Base-by-base conservation (phyloP, 768 basidiomycete genomes). In the Leccinum rimulosum region DNA sequence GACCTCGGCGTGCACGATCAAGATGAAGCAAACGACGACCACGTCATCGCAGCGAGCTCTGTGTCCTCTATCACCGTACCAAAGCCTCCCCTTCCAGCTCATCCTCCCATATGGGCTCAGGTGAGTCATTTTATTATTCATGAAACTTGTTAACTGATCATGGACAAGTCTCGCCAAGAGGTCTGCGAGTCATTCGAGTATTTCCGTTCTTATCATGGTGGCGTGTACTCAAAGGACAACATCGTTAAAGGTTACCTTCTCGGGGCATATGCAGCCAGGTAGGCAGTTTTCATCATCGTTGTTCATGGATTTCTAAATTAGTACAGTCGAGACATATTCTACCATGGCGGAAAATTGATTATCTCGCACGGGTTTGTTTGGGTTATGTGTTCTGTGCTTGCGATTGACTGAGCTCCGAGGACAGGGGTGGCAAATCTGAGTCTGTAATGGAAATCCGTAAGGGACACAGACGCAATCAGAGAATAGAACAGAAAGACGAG, bases 151-250 rank as follows among this genome's bases (percentile, higher is more conserved):
- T n/a, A 12, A 14, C 56, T 63, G 14, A 61, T 54, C 15, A 12
- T 62, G 48, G 19, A 30, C 52, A 55, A 92, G 90, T 88, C 89
- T 27, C 84, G 91, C 45, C 90, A 92, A 74, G 91, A 93, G 73
- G 80, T 93, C 2, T 93, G 91, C 74, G 91, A 93, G 70, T 82
- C 86, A 5, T 84, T 87, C 51, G 84, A 86, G 22, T 86, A 84
- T 64, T 82, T 82, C 65, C 74, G 77, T 31, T 86, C 82, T 62
- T 93, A 90, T 68, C 91, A 94, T 71, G 76, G 89, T 11, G 91
- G 91, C 8, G 91, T 94, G 6, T 93, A 93, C 69, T 83, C 80
- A 53, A 70, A 72, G 25, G 76, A 83, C 27, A 80, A 84, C 55
- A 71, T 82, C 17, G 88, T 82, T 17, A 86, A 83, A 68, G 91